Evolutionary conservation across 176 grass and related monocot genomes (phyloP), one percentile per base, ranked within the genome.

Genomic region (Eragrostis curvula): DNA sequence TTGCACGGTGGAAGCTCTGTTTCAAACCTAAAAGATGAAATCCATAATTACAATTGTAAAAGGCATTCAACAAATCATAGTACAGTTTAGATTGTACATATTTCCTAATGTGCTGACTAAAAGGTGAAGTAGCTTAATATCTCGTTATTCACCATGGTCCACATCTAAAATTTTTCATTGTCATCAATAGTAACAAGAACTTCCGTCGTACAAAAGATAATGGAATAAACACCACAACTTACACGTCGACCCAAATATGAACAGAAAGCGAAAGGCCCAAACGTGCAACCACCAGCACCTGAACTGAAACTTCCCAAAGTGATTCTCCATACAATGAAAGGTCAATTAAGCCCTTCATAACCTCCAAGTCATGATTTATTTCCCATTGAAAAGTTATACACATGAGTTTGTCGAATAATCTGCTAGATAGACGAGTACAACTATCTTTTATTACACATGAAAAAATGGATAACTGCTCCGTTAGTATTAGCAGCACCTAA

Each of bases 241-340:
- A 71, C 68, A 55, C 3, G 57, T 16, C 57, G 11, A 46, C 61
- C 74, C 24, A 7, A 12, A 63, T 30, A 30, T 30, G 41, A 20
- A 63, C 15, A 77, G 14, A 29, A 61, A 47, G 57, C 72, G 5
- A 73, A 23, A 75, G 39, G 60, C 12, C 13, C 9, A 21, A 53
- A 30, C 56, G 56, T 1, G 71, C 81, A 66, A 67, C 71, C 61
- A 68, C 49, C 49, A 16, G 60, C 61, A 45, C 61, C 61, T 67
- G 32, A 75, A 67, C 81, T 21, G 44, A 67, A 75, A 44, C 48
- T 68, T 75, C 48, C 47, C 81, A 67, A 75, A 46, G 32, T 3
- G 46, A 9, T 42, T 73, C 50, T 30, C 49, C 45, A 69, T 32
- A 20, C 18, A 50, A 70, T 27, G 15, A 55, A 74, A 28, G 46